Evolutionary conservation across 1,284 basidiomycete species (phyloP).

Genomic region (Ceratobasidium sp.): DNA sequence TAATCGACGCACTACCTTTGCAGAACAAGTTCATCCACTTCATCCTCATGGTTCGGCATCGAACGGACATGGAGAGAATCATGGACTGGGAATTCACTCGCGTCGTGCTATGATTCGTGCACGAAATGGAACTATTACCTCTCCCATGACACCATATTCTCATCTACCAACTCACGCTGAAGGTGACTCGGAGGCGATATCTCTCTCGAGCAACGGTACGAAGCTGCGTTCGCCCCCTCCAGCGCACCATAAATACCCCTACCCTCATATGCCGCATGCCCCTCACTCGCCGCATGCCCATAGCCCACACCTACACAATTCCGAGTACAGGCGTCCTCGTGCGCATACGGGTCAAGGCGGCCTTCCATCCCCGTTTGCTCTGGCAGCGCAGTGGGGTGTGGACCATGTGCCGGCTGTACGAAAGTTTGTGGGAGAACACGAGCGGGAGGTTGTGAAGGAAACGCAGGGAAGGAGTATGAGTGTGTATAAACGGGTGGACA

Average conservation of each 20-base stretch:
- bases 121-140: constrained; percentile 37
- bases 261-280: background rate
- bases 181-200: background rate
- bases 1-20: constrained; percentile 32
- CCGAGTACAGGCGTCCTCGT: constrained; percentile 5
- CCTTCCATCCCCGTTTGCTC: constrained; percentile 13
- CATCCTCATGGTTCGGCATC: constrained; percentile 10
- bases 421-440: constrained; percentile 32
- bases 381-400: constrained; percentile 31
- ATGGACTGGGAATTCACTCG: background rate
- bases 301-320: background rate
- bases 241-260: constrained; percentile 3
- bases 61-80: background rate
- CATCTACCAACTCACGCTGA: constrained; percentile 20
- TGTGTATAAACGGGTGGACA: constrained; percentile 20
- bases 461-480: constrained; percentile 8
- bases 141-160: constrained; percentile 10
- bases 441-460: constrained; percentile 40
- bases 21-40: constrained; percentile 14
- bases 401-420: constrained; percentile 16
- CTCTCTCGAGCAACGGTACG: background rate
- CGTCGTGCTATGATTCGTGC: constrained; percentile 20
- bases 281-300: background rate
- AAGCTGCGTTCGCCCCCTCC: constrained; percentile 14
- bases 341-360: constrained; percentile 38